Percentiles rank a stretch among this genome's conserved stretches.
Conservation (phyloP, 1,139 yeast species). For the Hanseniaspora sp. region DNA sequence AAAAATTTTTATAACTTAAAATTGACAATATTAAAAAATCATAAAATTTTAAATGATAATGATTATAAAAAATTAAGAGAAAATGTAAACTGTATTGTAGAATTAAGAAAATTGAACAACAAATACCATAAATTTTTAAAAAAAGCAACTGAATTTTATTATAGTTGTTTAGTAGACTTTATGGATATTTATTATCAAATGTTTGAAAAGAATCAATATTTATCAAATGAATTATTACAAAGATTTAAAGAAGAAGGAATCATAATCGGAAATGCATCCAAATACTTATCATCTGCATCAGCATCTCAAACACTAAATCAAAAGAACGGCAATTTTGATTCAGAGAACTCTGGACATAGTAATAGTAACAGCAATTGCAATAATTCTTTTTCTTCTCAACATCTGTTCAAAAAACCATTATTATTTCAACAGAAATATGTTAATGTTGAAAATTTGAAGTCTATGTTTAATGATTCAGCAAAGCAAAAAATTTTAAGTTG, state of each 20-base stretch:
- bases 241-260: conserved; percentile 20
- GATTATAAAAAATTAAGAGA: conserved; percentile 16
- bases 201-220: conserved; percentile 24
- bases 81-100: conserved; percentile 31
- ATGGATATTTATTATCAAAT: conserved; percentile 32
- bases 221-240: conserved; percentile 17
- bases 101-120: conserved; percentile 46
- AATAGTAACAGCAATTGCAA: neutral
- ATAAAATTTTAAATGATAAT: conserved; percentile 14
- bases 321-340: neutral
- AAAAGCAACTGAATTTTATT: conserved; percentile 40
- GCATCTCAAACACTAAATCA: neutral
- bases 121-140: conserved; percentile 41
- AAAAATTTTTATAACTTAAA: conserved; percentile 12
- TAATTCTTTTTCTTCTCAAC: conserved; percentile 5
- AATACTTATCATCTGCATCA: neutral
- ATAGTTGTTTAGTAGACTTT: conserved; percentile 30
- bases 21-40: conserved; percentile 10
- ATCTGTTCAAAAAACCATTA: conserved; percentile 9
- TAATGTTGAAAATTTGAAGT: neutral
- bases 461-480: neutral
- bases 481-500: neutral
- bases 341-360: neutral
- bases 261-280: conserved; percentile 9
- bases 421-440: conserved; percentile 4